These are phyloP conservation scores for Euryodendron excelsum DNA, from an alignment of 148 eudicot genomes.

Conservation along the genomic window DNA sequence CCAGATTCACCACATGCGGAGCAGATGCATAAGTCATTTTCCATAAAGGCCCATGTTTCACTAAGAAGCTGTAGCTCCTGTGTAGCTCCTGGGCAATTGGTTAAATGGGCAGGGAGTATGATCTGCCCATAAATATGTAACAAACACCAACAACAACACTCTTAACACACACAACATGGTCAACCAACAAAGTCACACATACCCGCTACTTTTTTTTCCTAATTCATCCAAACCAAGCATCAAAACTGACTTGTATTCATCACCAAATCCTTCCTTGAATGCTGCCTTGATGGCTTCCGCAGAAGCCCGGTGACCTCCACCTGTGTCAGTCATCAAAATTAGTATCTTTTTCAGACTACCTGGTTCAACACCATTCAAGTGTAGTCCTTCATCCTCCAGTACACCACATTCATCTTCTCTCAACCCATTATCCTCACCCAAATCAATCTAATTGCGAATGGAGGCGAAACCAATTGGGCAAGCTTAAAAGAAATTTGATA, in stretches of 20 bases:
- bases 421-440: constrained; percentile 50
- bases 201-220: not conserved
- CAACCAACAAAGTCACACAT: constrained; percentile 26
- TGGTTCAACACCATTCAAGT: constrained; percentile 39
- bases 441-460: constrained; percentile 34
- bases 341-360: constrained; percentile 65
- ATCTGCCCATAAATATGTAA: constrained; percentile 94
- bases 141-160: constrained; percentile 77
- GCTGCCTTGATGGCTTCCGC: constrained; percentile 93
- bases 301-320: constrained; percentile 98
- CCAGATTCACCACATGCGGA: constrained; percentile 86
- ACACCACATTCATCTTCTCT: constrained; percentile 46
- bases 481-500: too few species aligned
- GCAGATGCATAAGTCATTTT: constrained; percentile 83
- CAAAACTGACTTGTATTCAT: constrained; percentile 67
- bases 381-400: constrained; percentile 45
- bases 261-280: constrained; percentile 74
- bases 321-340: constrained; percentile 98
- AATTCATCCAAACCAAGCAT: not conserved
- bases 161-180: constrained; percentile 38
- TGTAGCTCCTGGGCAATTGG: constrained; percentile 92
- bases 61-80: constrained; percentile 93
- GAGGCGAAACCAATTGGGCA: constrained; percentile 84
- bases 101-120: constrained; percentile 99
- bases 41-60: constrained; percentile 92